Evolutionary conservation across 2,329 filamentous ascomycete species (phyloP).

Genomic region (Exserohilum turcica): DNA sequence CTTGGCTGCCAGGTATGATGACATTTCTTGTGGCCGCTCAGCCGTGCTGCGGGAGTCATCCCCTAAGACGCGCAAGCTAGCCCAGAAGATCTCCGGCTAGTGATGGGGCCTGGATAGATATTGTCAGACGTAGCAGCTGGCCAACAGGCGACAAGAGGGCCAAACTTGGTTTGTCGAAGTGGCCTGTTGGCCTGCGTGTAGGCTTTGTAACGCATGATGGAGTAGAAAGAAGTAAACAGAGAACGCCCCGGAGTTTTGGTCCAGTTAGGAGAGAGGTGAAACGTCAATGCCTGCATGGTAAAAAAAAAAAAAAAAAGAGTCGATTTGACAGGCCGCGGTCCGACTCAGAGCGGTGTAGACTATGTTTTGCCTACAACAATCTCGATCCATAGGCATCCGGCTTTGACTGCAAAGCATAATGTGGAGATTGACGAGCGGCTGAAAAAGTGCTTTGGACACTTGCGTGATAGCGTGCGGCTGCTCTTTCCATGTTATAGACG

Average conservation of each 20-base stretch:
- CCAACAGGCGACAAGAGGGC: background rate
- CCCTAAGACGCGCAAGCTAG: conserved; percentile 13
- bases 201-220: conserved; percentile 13
- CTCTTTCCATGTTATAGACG: background rate
- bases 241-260: conserved; percentile 25
- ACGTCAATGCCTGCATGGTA: conserved; percentile 19
- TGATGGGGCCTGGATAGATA: conserved; percentile 3
- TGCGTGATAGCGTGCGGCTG: background rate
- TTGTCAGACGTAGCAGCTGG: conserved; percentile 1
- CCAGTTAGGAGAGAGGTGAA: conserved; percentile 28
- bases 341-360: conserved; percentile 27
- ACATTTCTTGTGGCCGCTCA: conserved; percentile 11
- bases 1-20: conserved; percentile 23
- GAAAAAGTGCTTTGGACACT: conserved; percentile 6
- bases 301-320: too few species aligned
- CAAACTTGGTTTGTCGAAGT: conserved; percentile 10
- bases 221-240: conserved; percentile 23
- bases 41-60: conserved; percentile 5
- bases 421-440: conserved; percentile 16
- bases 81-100: conserved; percentile 9
- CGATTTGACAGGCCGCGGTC: conserved; percentile 8
- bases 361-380: conserved; percentile 11
- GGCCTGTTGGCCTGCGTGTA: conserved; percentile 3
- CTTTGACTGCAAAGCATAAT: conserved; percentile 1
- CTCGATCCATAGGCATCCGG: conserved; percentile 18